Percentiles rank a stretch among this genome's conserved stretches.
Evolutionary conservation across 2,329 filamentous ascomycete genomes (phyloP).

Genomic region (Cladosporium oxysporum): DNA sequence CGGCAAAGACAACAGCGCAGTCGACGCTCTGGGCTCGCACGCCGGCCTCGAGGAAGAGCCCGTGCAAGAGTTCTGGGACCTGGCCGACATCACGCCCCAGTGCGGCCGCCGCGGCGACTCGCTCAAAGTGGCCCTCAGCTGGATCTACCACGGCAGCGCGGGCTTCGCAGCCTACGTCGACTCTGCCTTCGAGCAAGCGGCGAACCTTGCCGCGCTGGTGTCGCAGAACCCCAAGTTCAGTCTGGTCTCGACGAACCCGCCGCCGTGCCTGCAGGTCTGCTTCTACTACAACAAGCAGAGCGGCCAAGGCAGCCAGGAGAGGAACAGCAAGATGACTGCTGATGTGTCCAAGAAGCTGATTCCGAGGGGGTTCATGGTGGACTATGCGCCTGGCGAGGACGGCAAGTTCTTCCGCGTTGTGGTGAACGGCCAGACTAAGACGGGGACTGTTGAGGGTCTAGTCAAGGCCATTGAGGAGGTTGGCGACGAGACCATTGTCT

Average conservation of each 20-base stretch:
- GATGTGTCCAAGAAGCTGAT: conserved; percentile 58
- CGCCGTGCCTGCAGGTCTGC: conserved; percentile 90
- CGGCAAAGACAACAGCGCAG: conserved; percentile 39
- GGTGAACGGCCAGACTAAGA: conserved; percentile 63
- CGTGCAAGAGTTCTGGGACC: conserved; percentile 71
- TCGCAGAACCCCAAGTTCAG: conserved; percentile 60
- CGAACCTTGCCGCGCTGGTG: conserved; percentile 66
- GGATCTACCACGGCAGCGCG: conserved; percentile 81
- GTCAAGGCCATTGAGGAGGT: conserved; percentile 59
- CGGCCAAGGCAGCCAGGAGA: conserved; percentile 43
- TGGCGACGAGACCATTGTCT: conserved; percentile 30
- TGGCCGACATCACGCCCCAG: conserved; percentile 90
- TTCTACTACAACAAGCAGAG: conserved; percentile 71
- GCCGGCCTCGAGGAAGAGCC: conserved; percentile 38
- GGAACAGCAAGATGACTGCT: conserved; percentile 59
- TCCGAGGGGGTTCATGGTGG: conserved; percentile 67
- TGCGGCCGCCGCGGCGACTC: conserved; percentile 85
- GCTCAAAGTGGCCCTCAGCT: conserved; percentile 83
- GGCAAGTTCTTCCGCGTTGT: conserved; percentile 71
- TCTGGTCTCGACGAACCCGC: conserved; percentile 72
- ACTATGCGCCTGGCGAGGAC: conserved; percentile 62
- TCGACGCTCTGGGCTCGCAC: conserved; percentile 24
- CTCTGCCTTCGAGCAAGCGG: conserved; percentile 70
- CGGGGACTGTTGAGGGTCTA: conserved; percentile 63
- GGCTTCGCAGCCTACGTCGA: conserved; percentile 69